Evolutionary conservation across 805 yeast species (phyloP), one percentile per base, ranked within the genome.

Genomic region (Lachancea waltii): DNA sequence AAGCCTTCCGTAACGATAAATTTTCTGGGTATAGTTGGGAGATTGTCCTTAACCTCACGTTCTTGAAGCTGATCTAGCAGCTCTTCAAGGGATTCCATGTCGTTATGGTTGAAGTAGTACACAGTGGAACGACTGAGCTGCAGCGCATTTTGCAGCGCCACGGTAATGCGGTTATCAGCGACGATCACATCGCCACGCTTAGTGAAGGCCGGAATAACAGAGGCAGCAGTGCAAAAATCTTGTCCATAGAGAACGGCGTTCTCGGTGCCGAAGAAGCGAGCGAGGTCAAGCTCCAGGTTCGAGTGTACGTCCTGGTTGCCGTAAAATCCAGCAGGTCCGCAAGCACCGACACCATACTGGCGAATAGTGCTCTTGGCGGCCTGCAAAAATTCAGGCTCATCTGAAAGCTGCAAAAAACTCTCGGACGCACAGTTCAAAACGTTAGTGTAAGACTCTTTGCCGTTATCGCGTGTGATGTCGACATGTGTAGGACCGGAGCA

Each of bases 301-400:
- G 78, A 79, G 56, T 92, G 98, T 30, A 80, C 86, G 56, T 87
- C 95, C 62, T 87, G 95, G 43, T 87, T 83, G 44, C 98, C 98
- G 60, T 89, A 92, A 54, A 92, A 92, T 40, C 95, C 95, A 30
- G 97, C 95, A 4, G 98, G 97, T 28, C 97, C 96, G 68, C 98
- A 92, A 1, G 97, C 90, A 47, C 98, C 98, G 36, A 92, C 97
- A 57, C 98, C 98, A 42, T 82, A 77, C 41, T 69, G 68, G 33
- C 68, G 67, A 44, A 92, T 77, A 16, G 77, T 69, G 21, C 66
- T 58, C 36, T 74, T 70, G 4, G 87, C 86, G 9, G 68, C 72
- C 15, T 67, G 59, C 36, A 66, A 65, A 27, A 86, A 67, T 11
- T 45, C 56, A 15, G 62, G 60, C 48, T 73, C 63, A 23, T 62